phyloP scores from a whole-genome alignment of 768 basidiomycete species.

The Leccinum ochraceum region DNA sequence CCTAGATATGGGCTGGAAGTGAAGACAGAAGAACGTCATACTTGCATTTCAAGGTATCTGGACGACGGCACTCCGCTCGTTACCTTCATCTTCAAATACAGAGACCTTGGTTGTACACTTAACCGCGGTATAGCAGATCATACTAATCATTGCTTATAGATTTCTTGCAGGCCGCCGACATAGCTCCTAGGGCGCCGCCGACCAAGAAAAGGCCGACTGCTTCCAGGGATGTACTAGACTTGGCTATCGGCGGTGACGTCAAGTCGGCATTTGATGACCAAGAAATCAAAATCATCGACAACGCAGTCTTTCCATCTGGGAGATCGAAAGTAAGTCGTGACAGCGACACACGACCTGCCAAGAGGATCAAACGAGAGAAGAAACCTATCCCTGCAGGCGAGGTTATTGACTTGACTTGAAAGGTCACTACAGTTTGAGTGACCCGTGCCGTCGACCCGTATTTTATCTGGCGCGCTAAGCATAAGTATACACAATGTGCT shows the following conservation, averaged over 20 bases:
- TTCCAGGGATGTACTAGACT: conserved; percentile 23
- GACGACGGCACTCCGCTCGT: conserved; percentile 21
- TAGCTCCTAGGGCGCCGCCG: conserved; percentile 20
- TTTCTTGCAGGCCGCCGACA: conserved; percentile 31
- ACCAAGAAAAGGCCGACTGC: not conserved
- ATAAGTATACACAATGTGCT: not conserved
- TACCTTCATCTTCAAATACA: conserved; percentile 34
- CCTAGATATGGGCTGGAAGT: conserved; percentile 28
- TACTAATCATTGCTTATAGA: conserved; percentile 12
- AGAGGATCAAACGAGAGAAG: conserved; percentile 32
- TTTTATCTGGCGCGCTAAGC: not conserved
- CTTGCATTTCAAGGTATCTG: not conserved
- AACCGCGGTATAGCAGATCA: not conserved
- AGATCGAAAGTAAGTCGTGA: not conserved
- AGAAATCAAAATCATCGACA: conserved; percentile 13
- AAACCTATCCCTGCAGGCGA: conserved; percentile 18
- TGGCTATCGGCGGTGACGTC: conserved; percentile 14
- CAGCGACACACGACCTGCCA: conserved; percentile 13
- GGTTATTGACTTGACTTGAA: conserved; percentile 34
- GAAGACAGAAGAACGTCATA: not conserved
- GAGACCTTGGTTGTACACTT: conserved; percentile 26
- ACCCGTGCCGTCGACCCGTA: not conserved
- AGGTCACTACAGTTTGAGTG: not conserved
- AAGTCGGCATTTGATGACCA: conserved; percentile 11
- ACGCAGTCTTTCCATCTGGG: conserved; percentile 4